Evolutionary conservation across 768 basidiomycete species (phyloP), one percentile per base, ranked within the genome.

Genomic region (Lentinula lateritia): DNA sequence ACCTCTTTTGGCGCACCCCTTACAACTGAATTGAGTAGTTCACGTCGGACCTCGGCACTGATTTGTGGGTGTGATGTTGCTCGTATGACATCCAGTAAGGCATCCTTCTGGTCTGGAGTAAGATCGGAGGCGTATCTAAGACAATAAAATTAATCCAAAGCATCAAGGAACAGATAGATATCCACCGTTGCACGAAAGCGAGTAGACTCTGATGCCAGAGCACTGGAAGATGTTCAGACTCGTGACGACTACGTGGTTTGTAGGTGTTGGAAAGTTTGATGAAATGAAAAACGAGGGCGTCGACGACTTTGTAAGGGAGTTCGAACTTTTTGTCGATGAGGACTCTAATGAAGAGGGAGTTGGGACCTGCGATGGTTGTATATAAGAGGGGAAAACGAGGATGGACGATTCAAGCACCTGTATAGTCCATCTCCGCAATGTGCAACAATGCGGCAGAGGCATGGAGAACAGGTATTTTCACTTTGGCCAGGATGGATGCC

Each of bases 251-350:
- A 61, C 81, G 85, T 48, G 85, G 86, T 74, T 89, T 92, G 75
- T 93, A 91, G 12, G 87, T 88, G 72, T 97, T 96, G 23, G 95
- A 94, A 46, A 98, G 86, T 23, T 95, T 89, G 68, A 98, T 94
- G 72, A 97, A 99, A 77, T 99, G 97, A 80, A 97, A 96, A 13
- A 98, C 95, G 62, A 99, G 85, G 2, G 93, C 91, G 70, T 99
- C 97, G 57, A 99, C 86, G 32, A 97, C 96, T 76, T 98, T 96
- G 81, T 95, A 99, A 0, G 97, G 97, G 34, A 99, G 78, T 63
- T 97, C 93, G 71, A 95, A 92, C 72, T 99, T 99, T 76, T 99
- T 99, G 78, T 99, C 97, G 52, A 98, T 78, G 35, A 99, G 79
- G 10, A 98, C 90, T 16, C 96, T 92, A 71, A 99, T 95, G 79